Percentiles rank a stretch among this genome's conserved stretches.
Evolutionary conservation across 495 filamentous ascomycete genomes (phyloP).

Genomic region (Penicillium silybi): DNA sequence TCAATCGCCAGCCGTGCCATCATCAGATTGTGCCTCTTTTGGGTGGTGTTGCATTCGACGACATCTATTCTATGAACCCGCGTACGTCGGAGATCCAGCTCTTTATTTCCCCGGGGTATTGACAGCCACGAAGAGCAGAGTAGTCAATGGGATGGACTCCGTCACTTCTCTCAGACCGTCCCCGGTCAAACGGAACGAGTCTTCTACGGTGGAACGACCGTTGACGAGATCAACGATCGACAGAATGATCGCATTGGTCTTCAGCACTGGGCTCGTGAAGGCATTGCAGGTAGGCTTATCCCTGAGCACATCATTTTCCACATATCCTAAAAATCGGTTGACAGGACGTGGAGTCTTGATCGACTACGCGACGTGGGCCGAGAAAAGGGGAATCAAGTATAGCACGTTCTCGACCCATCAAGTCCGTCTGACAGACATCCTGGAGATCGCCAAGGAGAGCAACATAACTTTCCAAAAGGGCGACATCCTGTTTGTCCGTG

Average conservation of each 20-base stretch:
- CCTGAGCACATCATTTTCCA: neutral
- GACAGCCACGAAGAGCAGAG: conserved; percentile 42
- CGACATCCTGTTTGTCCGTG: conserved; percentile 52
- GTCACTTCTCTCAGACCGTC: conserved; percentile 44
- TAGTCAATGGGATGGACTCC: conserved; percentile 71
- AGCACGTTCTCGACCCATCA: conserved; percentile 35
- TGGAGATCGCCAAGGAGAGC: conserved; percentile 32
- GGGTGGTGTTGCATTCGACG: conserved; percentile 51
- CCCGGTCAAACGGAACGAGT: conserved; percentile 31
- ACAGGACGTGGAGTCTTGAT: conserved; percentile 53
- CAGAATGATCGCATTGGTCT: conserved; percentile 46
- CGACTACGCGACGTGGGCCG: conserved; percentile 50
- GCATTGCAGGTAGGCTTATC: conserved; percentile 36
- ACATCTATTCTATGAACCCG: conserved; percentile 65
- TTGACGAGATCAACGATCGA: conserved; percentile 46
- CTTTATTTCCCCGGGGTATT: neutral
- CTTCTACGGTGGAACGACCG: conserved; percentile 50
- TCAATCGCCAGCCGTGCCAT: conserved; percentile 37
- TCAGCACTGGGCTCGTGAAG: conserved; percentile 43
- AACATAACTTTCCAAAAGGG: conserved; percentile 40
- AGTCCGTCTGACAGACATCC: conserved; percentile 39
- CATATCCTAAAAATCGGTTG: neutral
- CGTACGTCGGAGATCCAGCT: conserved; percentile 24
- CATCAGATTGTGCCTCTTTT: conserved; percentile 41
- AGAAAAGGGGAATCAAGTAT: conserved; percentile 33